Base-by-base conservation (phyloP, 805 yeast genomes). In the Starmerella bombicola region DNA sequence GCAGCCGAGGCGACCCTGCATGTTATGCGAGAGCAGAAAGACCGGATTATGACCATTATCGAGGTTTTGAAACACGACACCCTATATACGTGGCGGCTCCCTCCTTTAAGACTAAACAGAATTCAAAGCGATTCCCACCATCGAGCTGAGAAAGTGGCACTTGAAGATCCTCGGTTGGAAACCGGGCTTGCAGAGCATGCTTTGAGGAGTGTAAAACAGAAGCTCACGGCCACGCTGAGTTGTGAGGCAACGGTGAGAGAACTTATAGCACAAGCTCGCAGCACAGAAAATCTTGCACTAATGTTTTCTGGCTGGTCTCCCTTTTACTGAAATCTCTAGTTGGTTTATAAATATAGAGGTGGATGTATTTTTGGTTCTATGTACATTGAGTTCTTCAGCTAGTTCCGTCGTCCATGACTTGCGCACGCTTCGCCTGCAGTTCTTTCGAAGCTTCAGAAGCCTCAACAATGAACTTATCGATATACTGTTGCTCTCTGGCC, bases 31-130 rank as follows among this genome's bases (percentile, higher is more conserved):
- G 60, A 60, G 1, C 78, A 84, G 52, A 65, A 66, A 26, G 81
- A 76, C 22, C 77, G 76, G 49, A 82, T 93, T 22, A 60, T 78
- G 58, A 78, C 91, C 23, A 81, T 91, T 24, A 62, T 91, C 41
- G 88, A 86, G 52, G 93, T 88, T 4, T 61, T 91, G 47, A 68
- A 78, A 51, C 84, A 91, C 70, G 99, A 91, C 66, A 96, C 98
- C 0, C 67, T 91, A 41, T 86, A 88, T 54, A 71, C 83, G 1
- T 91, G 98, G 97, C 74, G 81, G 0, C 65, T 85, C 35, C 81
- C 95, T 0, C 93, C 93, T 1, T 59, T 83, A 15, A 59, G 40
- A 70, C 67, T 53, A 12, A 31, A 10, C 23, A 28, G n/a, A 16
- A 20, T 19, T 37, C 48, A 30, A 29, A 3, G 22, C 3, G 33